Conservation (phyloP, 106 monocot species). For the Allium sativum region DNA sequence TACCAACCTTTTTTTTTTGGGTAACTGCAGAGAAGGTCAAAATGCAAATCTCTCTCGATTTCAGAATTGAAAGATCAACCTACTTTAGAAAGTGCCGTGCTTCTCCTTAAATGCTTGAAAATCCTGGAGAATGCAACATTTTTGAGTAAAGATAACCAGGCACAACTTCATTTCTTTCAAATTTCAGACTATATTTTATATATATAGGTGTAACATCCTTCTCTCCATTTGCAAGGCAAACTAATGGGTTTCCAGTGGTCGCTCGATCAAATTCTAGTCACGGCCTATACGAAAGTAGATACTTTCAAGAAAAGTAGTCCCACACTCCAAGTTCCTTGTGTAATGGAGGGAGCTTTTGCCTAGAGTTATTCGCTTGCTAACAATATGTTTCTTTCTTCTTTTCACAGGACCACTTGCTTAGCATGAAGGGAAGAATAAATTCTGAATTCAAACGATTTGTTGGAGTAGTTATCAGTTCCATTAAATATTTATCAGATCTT, state of each 20-base stretch:
- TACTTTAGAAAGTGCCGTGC: conserved; percentile 41
- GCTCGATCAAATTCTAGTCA: too few relatives aligned
- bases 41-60: conserved; percentile 16
- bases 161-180: conserved; percentile 7
- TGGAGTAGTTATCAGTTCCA: conserved; percentile 52
- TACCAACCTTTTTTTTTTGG: background rate
- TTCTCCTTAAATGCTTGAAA: conserved; percentile 90
- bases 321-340: too few relatives aligned
- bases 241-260: too few relatives aligned
- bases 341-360: too few relatives aligned
- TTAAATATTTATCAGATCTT: conserved; percentile 77
- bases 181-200: background rate
- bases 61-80: conserved; percentile 32
- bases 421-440: conserved; percentile 35
- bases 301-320: too few relatives aligned
- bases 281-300: too few relatives aligned
- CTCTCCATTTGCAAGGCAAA: background rate
- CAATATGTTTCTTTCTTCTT: background rate
- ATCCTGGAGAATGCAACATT: conserved; percentile 98
- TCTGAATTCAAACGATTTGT: conserved; percentile 52
- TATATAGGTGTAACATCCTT: background rate
- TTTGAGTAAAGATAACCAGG: conserved; percentile 95
- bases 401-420: conserved; percentile 66
- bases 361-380: too few relatives aligned
- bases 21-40: conserved; percentile 42